phyloP scores from a whole-genome alignment of 2,329 filamentous ascomycete species.

The Arthrobotrys conoides region DNA sequence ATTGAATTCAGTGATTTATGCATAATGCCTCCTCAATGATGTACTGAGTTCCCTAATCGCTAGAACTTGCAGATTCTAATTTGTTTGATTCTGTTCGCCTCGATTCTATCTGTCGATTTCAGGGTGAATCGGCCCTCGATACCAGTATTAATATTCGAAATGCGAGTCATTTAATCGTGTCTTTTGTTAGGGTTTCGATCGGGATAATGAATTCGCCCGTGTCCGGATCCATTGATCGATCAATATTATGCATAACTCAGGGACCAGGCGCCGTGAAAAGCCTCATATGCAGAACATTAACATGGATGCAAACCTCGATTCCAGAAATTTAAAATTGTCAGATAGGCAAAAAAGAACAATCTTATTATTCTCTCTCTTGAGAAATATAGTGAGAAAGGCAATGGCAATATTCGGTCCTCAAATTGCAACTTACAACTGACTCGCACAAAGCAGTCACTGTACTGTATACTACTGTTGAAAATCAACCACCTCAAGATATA shows the following conservation, averaged over 20 bases:
- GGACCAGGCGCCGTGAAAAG: conserved; percentile 3
- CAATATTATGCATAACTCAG: neutral
- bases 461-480: neutral
- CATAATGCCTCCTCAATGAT: conserved; percentile 1
- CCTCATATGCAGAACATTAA: neutral
- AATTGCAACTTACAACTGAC: neutral
- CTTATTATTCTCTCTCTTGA: too few species aligned
- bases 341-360: too few species aligned
- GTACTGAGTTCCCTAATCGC: neutral
- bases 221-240: conserved; percentile 1
- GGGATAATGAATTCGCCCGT: conserved; percentile 4
- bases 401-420: too few species aligned
- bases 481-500: neutral
- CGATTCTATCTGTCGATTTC: neutral
- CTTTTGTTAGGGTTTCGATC: neutral
- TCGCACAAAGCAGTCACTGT: neutral
- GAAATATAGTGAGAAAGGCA: neutral
- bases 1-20: neutral
- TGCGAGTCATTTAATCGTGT: neutral
- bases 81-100: neutral
- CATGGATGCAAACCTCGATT: neutral
- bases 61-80: neutral
- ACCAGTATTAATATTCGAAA: neutral
- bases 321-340: too few species aligned
- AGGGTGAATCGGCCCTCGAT: neutral